Base-by-base conservation (phyloP, 176 grass and related monocot species). In the Chloris gayana region DNA sequence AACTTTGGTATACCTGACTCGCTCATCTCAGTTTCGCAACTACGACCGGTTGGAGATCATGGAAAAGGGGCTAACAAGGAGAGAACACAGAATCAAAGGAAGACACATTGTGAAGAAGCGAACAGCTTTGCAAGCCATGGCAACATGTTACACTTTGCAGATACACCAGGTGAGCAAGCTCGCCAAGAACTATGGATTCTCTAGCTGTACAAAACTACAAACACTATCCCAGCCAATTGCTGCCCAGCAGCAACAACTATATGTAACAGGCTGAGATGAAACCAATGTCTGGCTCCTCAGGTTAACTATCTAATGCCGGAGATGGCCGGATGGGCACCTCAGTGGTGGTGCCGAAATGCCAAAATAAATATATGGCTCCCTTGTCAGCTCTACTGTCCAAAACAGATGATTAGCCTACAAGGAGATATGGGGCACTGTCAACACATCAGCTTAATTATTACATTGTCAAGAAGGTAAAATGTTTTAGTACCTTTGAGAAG, bases 191-290 rank as follows among this genome's bases (percentile, higher is more conserved):
- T 72, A 78, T 37, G 78, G 58, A 62, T 51, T 72, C 37, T 34
- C 78, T 70, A 58, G 57, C 82, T 85, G 87, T 86, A 82, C 79
- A 89, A 76, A 85, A n/a, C n/a, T n/a, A n/a, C n/a, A n/a, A n/a
- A 73, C 14, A 22, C 21, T 58, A 19, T 26, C 66, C 17, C 46
- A 47, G 69, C 70, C 32, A 80, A 45, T 76, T 76, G 50, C 58
- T 59, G 51, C 49, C 31, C 66, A 15, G 37, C 74, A 73, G 50
- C 35, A 44, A 25, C 65, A 44, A 53, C 72, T 73, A 63, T 65
- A 62, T 27, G 24, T 37, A 19, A 72, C 69, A 41, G 39, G 62
- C 69, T 41, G 45, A 39, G 77, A 67, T 4, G 29, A 51, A 32
- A 70, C 25, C 77, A 49, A 17, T n/a, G 35, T 72, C 53, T 70